These are phyloP conservation scores for Elongisporangium anandrum DNA, from an alignment of 352 stramenopile genomes.

Conservation along the genomic window DNA sequence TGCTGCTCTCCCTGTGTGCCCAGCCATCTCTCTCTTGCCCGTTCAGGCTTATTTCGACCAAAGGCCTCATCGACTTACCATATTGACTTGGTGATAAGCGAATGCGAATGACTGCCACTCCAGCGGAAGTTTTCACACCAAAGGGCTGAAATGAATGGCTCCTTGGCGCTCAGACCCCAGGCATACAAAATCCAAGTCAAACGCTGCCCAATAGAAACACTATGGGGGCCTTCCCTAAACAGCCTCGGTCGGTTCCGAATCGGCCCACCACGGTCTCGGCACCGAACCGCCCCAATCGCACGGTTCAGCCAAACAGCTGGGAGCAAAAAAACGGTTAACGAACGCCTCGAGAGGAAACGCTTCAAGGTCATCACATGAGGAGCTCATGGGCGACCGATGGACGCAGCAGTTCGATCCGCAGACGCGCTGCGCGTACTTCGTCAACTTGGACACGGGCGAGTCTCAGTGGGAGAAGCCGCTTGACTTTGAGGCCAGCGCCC, in stretches of 20 bases:
- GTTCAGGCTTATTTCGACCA: background rate
- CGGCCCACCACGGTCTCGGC: background rate
- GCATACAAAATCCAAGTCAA: slow-evolving; percentile 45
- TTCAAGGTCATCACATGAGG: background rate
- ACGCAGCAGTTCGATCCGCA: slow-evolving; percentile 43
- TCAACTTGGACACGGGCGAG: slow-evolving; percentile 31
- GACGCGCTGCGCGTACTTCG: slow-evolving; percentile 37
- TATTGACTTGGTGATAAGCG: slow-evolving; percentile 88
- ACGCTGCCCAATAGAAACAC: slow-evolving; percentile 26
- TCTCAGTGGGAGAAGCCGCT: slow-evolving; percentile 39
- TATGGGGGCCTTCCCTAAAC: background rate
- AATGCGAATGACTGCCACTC: slow-evolving; percentile 67
- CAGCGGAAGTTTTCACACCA: slow-evolving; percentile 19
- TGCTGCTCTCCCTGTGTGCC: background rate
- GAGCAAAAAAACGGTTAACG: background rate
- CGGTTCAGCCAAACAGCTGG: background rate
- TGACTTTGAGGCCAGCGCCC: slow-evolving; percentile 23
- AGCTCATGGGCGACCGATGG: slow-evolving; percentile 16
- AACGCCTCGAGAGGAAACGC: background rate
- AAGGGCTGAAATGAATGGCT: slow-evolving; percentile 79
- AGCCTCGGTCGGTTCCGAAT: background rate
- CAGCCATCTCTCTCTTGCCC: background rate
- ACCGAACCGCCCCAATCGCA: background rate
- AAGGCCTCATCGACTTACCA: slow-evolving; percentile 47
- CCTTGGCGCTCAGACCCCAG: slow-evolving; percentile 40